A percentile compares a stretch with the other conserved stretches of the same genome.
phyloP scores from a whole-genome alignment of 179 eudicot genomes.

The Actinidia arguta region DNA sequence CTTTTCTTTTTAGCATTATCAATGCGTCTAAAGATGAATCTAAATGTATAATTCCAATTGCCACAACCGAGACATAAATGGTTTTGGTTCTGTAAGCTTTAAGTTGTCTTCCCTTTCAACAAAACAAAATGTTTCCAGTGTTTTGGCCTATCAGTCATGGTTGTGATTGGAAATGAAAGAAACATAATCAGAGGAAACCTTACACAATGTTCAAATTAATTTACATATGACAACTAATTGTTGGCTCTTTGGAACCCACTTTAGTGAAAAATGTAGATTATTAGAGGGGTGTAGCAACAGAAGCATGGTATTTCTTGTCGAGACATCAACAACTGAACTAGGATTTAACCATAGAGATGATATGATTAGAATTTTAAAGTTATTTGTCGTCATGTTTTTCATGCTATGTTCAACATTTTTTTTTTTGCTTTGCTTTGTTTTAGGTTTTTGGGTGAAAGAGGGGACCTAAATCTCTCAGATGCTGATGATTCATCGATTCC shows the following conservation, averaged over 20 bases:
- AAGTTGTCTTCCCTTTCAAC: not conserved
- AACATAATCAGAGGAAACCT: not conserved
- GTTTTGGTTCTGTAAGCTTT: too few relatives aligned
- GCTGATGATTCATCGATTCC: constrained; percentile 43
- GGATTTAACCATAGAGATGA: not conserved
- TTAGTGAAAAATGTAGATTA: not conserved
- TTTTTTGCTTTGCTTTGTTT: not conserved
- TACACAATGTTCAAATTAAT: not conserved
- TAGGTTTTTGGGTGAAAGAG: constrained; percentile 87
- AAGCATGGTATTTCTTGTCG: too few relatives aligned
- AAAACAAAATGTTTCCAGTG: not conserved
- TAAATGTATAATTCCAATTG: not conserved
- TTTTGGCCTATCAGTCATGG: constrained; percentile 2
- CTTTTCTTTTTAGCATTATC: too few relatives aligned
- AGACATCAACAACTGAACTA: not conserved
- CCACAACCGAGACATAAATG: not conserved
- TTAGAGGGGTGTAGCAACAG: not conserved
- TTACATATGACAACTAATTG: not conserved
- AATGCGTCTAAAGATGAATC: too few relatives aligned
- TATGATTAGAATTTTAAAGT: not conserved
- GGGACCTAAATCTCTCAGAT: constrained; percentile 63
- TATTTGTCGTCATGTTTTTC: not conserved
- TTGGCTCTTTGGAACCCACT: not conserved
- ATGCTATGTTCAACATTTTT: not conserved
- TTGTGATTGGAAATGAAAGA: not conserved